Base-by-base conservation (phyloP, 345 rosid genomes). In the Viola odorata region DNA sequence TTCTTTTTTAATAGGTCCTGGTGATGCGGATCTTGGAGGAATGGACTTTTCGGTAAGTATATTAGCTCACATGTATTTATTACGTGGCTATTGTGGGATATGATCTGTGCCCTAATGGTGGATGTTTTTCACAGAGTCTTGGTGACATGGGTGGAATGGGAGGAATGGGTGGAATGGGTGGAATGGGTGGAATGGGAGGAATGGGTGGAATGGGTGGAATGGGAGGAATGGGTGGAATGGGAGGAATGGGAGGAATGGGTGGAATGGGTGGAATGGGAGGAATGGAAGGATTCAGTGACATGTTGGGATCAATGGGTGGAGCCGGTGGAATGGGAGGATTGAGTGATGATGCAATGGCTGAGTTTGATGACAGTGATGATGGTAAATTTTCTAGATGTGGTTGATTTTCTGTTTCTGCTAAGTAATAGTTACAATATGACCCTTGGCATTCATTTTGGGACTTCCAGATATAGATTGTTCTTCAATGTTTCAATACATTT, bases 301-400 rank as follows among this genome's bases (percentile, higher is more conserved):
- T 80, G 36, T 65, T 37, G 74, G 56, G 1, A 70, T 56, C 23
- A 56, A 71, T 14, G 77, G 72, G 32, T 23, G 32, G 32, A 23
- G 32, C 1, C 0, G 81, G 73, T 1, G 80, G 71, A 3, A 58
- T 74, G 67, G 71, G 68, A 37, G 67, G 70, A 9, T 37, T 62
- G 68, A 80, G 69, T 0, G 81, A 48, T 5, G 84, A 67, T 14
- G 87, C 70, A 5, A 74, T 87, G 83, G 87, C 76, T 50, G 96
- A 85, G 17, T 82, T 83, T 56, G 98, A 85, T 15, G 96, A 82
- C 74, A 88, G 91, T 73, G 98, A 91, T 69, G 95, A 85, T 64
- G 97, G 97, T 91, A 77, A 74, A 23, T 2, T 23, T 23, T 23
- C 32, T 23, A 23, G 32, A 23, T 2, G 32, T 23, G 32, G 2